phyloP scores from a whole-genome alignment of 306 rosid genomes.

The Sphenostylis stenocarpa region DNA sequence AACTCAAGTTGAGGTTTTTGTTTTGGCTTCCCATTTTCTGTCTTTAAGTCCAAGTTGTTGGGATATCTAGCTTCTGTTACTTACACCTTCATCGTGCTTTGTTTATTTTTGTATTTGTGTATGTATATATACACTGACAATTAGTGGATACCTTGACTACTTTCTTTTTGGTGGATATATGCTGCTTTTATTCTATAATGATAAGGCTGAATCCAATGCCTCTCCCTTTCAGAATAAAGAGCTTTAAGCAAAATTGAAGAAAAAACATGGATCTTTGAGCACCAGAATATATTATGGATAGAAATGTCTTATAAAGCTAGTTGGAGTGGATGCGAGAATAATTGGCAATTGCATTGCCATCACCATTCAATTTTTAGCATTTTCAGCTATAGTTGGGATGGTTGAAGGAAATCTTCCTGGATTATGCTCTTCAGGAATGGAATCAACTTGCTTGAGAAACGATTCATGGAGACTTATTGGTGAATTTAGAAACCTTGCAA shows the following conservation, averaged over 20 bases:
- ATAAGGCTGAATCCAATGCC: slow-evolving; percentile 47
- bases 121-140: not conserved
- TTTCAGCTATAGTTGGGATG: not conserved
- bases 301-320: no score
- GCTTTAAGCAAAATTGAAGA: not conserved
- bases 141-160: not conserved
- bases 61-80: not conserved
- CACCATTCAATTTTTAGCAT: not conserved
- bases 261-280: not conserved
- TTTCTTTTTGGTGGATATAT: not conserved
- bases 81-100: not conserved
- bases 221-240: not conserved
- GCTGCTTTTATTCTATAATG: slow-evolving; percentile 17
- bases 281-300: not conserved
- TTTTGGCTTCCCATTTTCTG: slow-evolving; percentile 26
- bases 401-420: not conserved
- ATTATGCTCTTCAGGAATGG: not conserved
- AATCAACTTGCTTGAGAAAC: not conserved
- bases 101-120: not conserved
- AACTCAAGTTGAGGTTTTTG: not conserved
- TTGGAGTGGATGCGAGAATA: no score
- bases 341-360: not conserved
- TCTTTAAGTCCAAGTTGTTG: not conserved
- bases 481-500: not conserved
- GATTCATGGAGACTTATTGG: not conserved